Conservation (phyloP, 2,329 filamentous ascomycete genomes). For the Colletotrichum lindemuthianum region DNA sequence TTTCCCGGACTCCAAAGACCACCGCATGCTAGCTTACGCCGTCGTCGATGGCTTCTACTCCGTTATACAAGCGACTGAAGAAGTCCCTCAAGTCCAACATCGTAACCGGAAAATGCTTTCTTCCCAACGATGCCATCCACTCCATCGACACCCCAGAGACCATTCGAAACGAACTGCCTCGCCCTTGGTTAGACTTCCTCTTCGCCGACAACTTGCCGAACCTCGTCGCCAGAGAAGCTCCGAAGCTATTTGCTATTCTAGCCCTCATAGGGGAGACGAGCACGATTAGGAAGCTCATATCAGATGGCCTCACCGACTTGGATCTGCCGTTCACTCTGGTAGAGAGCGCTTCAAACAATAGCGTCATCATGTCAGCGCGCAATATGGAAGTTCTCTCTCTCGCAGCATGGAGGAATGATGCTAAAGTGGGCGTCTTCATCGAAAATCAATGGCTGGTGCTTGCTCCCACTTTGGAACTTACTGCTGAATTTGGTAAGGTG, state of each 20-base stretch:
- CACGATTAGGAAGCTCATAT: background rate
- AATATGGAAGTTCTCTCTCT: background rate
- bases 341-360: background rate
- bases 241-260: background rate
- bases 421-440: background rate
- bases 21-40: no score
- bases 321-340: background rate
- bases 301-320: conserved; percentile 1
- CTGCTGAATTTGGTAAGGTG: background rate
- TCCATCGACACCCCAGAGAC: no score
- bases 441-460: conserved; percentile 8
- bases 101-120: no score
- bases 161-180: background rate
- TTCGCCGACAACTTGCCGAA: background rate
- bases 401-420: background rate
- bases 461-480: background rate
- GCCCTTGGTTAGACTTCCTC: background rate
- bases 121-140: no score
- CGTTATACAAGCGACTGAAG: no score
- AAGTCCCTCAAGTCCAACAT: no score
- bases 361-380: background rate
- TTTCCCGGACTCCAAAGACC: no score
- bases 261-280: background rate
- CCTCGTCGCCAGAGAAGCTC: background rate
- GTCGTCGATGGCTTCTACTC: no score